Percentiles rank a stretch among this genome's conserved stretches.
Conservation (phyloP, 1,284 basidiomycete species). For the Omphalotus olearius region DNA sequence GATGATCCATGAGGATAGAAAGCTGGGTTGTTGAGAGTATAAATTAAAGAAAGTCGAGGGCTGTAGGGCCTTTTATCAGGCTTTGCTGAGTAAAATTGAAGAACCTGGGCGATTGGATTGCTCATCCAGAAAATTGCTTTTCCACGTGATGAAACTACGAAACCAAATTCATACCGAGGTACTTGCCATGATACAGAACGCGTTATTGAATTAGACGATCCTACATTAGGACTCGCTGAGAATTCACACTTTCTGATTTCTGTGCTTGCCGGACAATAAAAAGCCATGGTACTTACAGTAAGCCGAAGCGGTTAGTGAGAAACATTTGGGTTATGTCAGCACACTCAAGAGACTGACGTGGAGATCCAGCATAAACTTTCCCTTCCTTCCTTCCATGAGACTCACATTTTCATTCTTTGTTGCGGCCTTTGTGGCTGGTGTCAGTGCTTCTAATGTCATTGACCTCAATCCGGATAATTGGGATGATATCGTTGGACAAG, state of each 20-base stretch:
- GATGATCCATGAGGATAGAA: conserved; percentile 15
- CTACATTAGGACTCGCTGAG: too few relatives aligned
- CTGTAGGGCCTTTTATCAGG: background rate
- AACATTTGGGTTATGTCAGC: too few relatives aligned
- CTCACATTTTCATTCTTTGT: conserved; percentile 55
- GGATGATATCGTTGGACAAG: conserved; percentile 69
- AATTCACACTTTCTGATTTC: too few relatives aligned
- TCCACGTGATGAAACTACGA: background rate
- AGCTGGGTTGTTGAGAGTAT: background rate
- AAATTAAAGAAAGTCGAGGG: background rate
- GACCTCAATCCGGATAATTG: conserved; percentile 78
- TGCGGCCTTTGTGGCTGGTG: conserved; percentile 52
- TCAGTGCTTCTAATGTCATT: conserved; percentile 74
- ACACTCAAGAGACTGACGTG: conserved; percentile 11
- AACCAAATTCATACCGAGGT: too few relatives aligned
- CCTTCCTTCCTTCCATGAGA: conserved; percentile 44
- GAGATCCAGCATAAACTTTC: conserved; percentile 24
- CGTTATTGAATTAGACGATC: too few relatives aligned
- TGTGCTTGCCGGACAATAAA: too few relatives aligned
- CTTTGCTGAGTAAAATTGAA: background rate
- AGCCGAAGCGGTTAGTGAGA: too few relatives aligned
- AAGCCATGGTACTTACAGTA: too few relatives aligned
- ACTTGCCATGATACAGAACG: too few relatives aligned
- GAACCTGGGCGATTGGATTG: background rate
- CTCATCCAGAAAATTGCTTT: background rate